Evolutionary conservation across 805 yeast species (phyloP).

Genomic region (Tetrapisispora iriomotensis): DNA sequence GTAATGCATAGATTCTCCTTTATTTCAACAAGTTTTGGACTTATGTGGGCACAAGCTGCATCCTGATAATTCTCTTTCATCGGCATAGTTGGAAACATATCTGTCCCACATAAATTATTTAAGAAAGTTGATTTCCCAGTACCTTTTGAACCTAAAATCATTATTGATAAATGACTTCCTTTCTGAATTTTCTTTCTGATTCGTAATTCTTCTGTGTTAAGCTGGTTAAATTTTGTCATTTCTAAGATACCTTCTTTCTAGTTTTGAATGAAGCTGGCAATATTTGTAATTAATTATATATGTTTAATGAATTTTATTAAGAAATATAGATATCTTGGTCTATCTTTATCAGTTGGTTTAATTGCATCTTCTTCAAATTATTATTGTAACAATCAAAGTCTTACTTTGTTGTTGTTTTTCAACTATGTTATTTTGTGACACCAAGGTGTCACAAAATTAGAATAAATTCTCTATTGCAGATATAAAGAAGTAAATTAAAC

Average conservation of each 20-base stretch:
- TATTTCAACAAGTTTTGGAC: neutral
- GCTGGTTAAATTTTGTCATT: conserved; percentile 1
- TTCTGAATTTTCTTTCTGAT: conserved; percentile 54
- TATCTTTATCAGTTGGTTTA: too few relatives aligned
- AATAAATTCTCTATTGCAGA: too few relatives aligned
- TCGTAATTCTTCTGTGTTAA: conserved; percentile 33
- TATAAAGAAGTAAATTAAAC: neutral
- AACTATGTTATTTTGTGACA: conserved; percentile 1
- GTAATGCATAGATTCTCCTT: conserved; percentile 25
- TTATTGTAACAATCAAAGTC: neutral
- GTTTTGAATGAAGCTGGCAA: too few relatives aligned
- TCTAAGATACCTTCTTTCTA: too few relatives aligned
- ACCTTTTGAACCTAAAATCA: conserved; percentile 66
- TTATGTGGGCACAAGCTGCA: conserved; percentile 3
- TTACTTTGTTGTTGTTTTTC: too few relatives aligned
- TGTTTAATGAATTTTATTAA: neutral
- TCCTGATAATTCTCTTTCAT: neutral
- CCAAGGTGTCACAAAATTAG: neutral
- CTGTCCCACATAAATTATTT: conserved; percentile 52
- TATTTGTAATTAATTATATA: neutral
- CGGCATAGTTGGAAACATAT: conserved; percentile 29
- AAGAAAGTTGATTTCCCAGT: conserved; percentile 67
- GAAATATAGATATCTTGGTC: neutral
- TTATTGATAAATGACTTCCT: conserved; percentile 53
- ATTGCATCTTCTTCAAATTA: too few relatives aligned